Conservation (phyloP, 1,284 basidiomycete species). For the Vanrija humicola region DNA sequence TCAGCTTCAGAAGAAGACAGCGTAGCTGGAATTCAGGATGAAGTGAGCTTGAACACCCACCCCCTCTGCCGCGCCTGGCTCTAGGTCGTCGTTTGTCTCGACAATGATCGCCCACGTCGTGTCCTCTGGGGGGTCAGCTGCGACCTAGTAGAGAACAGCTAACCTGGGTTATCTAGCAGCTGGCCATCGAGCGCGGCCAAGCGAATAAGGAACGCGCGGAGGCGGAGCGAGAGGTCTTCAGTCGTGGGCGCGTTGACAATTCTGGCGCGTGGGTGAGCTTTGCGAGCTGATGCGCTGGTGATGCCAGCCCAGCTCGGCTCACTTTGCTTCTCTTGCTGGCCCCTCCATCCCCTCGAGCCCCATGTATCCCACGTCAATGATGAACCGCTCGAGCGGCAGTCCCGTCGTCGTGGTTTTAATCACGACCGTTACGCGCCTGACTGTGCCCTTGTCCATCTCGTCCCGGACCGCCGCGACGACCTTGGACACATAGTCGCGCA, state of each 20-base stretch:
- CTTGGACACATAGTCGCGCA: constrained; percentile 82
- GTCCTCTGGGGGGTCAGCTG: constrained; percentile 57
- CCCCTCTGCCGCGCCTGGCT: constrained; percentile 53
- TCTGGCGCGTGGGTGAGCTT: constrained; percentile 1
- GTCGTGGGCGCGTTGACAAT: constrained; percentile 22
- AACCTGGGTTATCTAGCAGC: constrained; percentile 60
- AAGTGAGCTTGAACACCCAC: constrained; percentile 47
- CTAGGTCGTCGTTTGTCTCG: constrained; percentile 68
- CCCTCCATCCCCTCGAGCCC: constrained; percentile 70
- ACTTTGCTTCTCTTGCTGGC: constrained; percentile 52
- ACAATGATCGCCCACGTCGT: constrained; percentile 76
- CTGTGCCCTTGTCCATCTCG: constrained; percentile 56
- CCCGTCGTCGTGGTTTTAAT: constrained; percentile 65
- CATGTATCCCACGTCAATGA: constrained; percentile 57
- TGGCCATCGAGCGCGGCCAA: constrained; percentile 75
- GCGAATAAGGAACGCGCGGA: constrained; percentile 80
- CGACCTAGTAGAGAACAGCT: background rate
- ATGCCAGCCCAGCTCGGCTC: constrained; percentile 9
- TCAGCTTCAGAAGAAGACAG: background rate
- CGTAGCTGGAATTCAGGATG: no score
- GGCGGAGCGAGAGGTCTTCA: constrained; percentile 64
- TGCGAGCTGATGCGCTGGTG: background rate
- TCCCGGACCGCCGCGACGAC: constrained; percentile 69
- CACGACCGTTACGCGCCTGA: constrained; percentile 56
- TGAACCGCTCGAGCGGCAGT: constrained; percentile 60